Conservation (phyloP, 257 asterid genomes). For the Scutellaria galericulata region DNA sequence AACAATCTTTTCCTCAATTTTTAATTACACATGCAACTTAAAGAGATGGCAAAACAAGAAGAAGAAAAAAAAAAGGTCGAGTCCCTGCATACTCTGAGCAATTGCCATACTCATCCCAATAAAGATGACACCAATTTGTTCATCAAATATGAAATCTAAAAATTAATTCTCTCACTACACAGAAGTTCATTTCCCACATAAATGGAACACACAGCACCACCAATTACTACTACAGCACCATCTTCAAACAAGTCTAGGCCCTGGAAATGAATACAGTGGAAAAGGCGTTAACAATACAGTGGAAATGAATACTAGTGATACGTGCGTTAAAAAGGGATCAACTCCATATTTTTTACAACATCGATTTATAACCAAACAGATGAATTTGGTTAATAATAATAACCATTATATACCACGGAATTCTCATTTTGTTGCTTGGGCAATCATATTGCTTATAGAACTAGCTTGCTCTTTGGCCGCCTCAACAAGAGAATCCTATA, state of each 20-base stretch:
- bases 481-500: constrained; percentile 96
- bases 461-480: constrained; percentile 96
- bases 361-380: neutral
- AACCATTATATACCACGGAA: constrained; percentile 28
- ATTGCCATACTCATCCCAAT: neutral
- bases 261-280: neutral
- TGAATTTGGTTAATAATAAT: constrained; percentile 3
- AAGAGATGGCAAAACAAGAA: neutral
- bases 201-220: constrained; percentile 17
- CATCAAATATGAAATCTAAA: constrained; percentile 15
- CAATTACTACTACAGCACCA: neutral
- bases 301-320: no score
- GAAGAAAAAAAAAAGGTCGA: neutral
- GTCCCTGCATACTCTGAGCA: neutral
- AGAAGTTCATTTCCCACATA: constrained; percentile 5
- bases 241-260: constrained; percentile 26
- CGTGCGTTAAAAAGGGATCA: neutral
- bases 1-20: neutral
- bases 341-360: constrained; percentile 5
- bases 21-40: neutral
- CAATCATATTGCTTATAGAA: constrained; percentile 81
- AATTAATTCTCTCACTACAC: neutral
- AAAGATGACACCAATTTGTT: neutral
- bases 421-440: constrained; percentile 90
- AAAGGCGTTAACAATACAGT: no score